Base-by-base conservation (phyloP, 1,139 yeast genomes). In the Nakaseomyces uthaithaninus region DNA sequence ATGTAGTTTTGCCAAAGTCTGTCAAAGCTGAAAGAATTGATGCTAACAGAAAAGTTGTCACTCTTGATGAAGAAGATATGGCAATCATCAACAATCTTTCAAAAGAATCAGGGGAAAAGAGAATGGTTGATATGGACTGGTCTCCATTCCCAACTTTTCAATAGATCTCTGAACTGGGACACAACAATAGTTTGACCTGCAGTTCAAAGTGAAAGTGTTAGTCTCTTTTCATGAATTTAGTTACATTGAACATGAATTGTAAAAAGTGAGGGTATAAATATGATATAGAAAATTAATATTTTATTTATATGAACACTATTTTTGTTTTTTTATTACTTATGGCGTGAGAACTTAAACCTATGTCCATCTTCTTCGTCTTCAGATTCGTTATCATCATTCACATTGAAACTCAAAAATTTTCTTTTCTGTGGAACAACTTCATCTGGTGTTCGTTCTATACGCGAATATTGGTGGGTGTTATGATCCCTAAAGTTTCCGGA, bases 1-100 rank as follows among this genome's bases (percentile, higher is more conserved):
- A 77, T 37, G 75, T 77, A 22, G 82, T 78, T 11, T 66, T 84
- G 50, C 89, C 93, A 43, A 83, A 84, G 64, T 77, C 89, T 25
- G 72, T 73, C 36, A 77, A 72, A 24, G 71, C 75, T 17, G 57
- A 62, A 10, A 74, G 94, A 65, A 71, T 84, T 45, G 69, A 57
- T 39, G 63, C 71, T 40, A 84, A 84, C 64, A 62, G 74, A 45
- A 58, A 72, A 51, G 61, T 69, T 7, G 14, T 80, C 38, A 66
- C 68, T 4, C 64, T 84, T 42, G 51, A 68, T 4, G 67, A 68
- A 11, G 82, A 70, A 37, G 89, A 83, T 52, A 67, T 80, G 36
- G 64, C 64, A 23, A 57, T 56, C 23, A 66, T 82, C 42, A 66
- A 68, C 52, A 55, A 65, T 16, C 60, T 80, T 41, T 68, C 69